Evolutionary conservation across 2,329 filamentous ascomycete genomes (phyloP).

Genomic region (Xenosphaeropsis pyriputrescens): DNA sequence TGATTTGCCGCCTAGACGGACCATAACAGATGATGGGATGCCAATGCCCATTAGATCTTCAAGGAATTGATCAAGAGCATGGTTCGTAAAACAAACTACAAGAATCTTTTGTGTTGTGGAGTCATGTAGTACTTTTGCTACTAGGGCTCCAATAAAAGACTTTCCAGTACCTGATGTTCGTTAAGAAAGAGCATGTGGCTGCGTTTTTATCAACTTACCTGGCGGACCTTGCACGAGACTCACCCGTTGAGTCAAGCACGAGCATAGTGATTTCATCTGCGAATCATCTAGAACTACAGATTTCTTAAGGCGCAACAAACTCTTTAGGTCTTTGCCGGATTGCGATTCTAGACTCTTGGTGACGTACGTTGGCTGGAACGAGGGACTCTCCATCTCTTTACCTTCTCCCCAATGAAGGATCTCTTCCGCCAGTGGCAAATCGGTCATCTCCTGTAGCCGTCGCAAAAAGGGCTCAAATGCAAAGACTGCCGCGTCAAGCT

Average conservation of each 20-base stretch:
- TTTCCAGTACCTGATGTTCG: constrained; percentile 50
- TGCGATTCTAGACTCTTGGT: constrained; percentile 11
- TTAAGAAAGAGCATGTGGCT: constrained; percentile 2
- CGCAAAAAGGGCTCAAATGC: constrained; percentile 53
- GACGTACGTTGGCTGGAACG: constrained; percentile 9
- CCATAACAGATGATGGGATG: constrained; percentile 31
- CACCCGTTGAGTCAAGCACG: constrained; percentile 34
- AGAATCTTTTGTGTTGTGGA: constrained; percentile 36
- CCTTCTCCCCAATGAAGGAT: constrained; percentile 25
- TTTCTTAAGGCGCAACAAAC: constrained; percentile 15
- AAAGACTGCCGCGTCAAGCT: constrained; percentile 52
- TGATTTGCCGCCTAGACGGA: constrained; percentile 48
- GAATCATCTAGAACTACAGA: constrained; percentile 30
- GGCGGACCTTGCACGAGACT: constrained; percentile 61
- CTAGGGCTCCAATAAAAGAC: constrained; percentile 54
- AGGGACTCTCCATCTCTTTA: constrained; percentile 3
- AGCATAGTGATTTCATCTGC: constrained; percentile 39
- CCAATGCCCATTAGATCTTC: constrained; percentile 48
- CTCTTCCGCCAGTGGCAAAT: constrained; percentile 39
- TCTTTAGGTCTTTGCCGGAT: constrained; percentile 16
- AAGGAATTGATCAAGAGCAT: constrained; percentile 50
- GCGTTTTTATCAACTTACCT: constrained; percentile 17
- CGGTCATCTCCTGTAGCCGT: constrained; percentile 37
- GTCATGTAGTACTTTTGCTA: constrained; percentile 39
- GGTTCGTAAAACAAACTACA: constrained; percentile 54